Base-by-base conservation (phyloP, 2,329 filamentous ascomycete species). In the Hymenoscyphus albidus region DNA sequence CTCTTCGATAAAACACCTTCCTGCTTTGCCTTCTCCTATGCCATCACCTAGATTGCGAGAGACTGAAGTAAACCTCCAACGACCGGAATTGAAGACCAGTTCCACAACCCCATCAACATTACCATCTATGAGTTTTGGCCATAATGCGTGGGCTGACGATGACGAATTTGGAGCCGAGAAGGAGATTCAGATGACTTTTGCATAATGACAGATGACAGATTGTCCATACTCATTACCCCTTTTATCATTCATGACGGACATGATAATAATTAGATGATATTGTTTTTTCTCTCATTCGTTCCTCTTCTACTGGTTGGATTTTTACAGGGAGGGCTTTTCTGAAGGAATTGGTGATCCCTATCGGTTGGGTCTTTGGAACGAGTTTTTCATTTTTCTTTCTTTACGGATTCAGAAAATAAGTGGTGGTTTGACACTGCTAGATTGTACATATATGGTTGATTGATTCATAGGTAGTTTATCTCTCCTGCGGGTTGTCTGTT, bases 161-260 rank as follows among this genome's bases (percentile, higher is more conserved):
- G 85, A 88, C 32, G 84, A 90, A 61, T 90, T 90, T 78, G 88
- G 87, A 18, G 83, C 85, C 72, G 89, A 92, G 76, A 86, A 87
- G 74, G 89, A 92, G 76, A 90, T 94, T 68, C 83, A 85, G 39
- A 90, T 94, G 89, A 92, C 89, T 68, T 94, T 94, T 85, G 91
- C 74, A 70, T 74, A 72, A 54, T 59, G 9, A 35, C 35, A 7
- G 35, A 10, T 51, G 44, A 51, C 44, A 22, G n/a, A 51, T 51
- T 51, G 44, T 51, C 27, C 44, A 51, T 51, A 51, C 44, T 22
- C 44, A 27, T 51, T 12, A n/a, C 44, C n/a, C 44, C 18, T 51
- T 51, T 51, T 22, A 22, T 51, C 18, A 22, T 18, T 51, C 18
- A 51, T 18, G 44, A 22, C 10, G 44, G 44, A 51, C 7, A 51